Base-by-base conservation (phyloP, 805 yeast genomes). In the Hanseniaspora meyeri region DNA sequence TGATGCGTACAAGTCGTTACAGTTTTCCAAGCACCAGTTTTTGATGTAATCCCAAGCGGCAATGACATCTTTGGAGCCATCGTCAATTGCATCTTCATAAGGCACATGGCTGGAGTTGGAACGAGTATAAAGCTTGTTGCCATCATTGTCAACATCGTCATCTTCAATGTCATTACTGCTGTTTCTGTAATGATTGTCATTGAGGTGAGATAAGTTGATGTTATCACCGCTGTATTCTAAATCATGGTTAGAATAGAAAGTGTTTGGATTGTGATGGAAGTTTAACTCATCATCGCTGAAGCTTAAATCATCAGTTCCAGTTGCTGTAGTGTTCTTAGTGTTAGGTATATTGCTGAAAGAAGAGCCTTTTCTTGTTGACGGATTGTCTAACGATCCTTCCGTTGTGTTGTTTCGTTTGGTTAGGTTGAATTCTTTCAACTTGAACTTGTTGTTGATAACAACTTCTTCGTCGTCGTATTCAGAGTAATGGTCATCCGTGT, bases 11-110 rank as follows among this genome's bases (percentile, higher is more conserved):
- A 93, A 73, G 69, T 91, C 98, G 1, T 93, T 86, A 61, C 83
- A 84, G 68, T 87, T 77, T 57, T 80, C 79, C 38, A 78, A 76
- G 19, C 91, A 73, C 96, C 97, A 91, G 19, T 80, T 74, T 62
- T 87, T 91, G 58, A 91, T 81, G 64, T 90, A 90, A 60, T 85
- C 78, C 97, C 97, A 91, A 12, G 96, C 85, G 24, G 82, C 77
- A 39, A 83, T 74, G 1, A 78, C 74, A 60, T 90, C 87, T 55
- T 91, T 81, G 29, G 85, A 83, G 49, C 95, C 95, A 46, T 80
- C 85, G 17, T 49, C 51, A 32, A 45, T 43, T 8, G 52, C 49
- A 55, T 37, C 47, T 49, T 17, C 61, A 59, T 34, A 61, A 47
- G 34, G 58, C 39, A 17, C 59, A 31, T 45, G 38, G 57, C 37